These are phyloP conservation scores for Fagus sylvatica DNA, from an alignment of 306 rosid genomes.

Conservation along the genomic window DNA sequence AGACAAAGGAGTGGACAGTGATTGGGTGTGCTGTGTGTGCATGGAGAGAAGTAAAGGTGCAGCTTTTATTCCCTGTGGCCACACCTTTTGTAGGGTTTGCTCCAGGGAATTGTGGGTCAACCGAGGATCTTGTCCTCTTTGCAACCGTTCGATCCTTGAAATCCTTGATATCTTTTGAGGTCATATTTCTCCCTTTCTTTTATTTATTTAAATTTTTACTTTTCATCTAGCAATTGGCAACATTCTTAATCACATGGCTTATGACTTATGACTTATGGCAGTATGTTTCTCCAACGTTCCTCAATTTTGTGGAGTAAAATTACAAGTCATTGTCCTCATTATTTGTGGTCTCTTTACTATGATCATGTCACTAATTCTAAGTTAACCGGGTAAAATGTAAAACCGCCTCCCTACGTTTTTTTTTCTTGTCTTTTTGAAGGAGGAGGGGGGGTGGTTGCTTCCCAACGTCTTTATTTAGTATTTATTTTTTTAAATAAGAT, in stretches of 20 bases:
- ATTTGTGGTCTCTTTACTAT: not conserved
- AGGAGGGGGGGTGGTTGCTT: too few species aligned
- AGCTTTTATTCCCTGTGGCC: slow-evolving; percentile 97
- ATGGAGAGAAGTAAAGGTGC: slow-evolving; percentile 91
- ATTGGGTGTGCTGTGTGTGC: slow-evolving; percentile 93
- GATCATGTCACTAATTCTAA: too few species aligned
- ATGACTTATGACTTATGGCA: not conserved
- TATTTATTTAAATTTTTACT: too few species aligned
- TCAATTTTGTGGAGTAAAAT: not conserved
- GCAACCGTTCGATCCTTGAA: slow-evolving; percentile 89
- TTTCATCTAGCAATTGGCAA: not conserved
- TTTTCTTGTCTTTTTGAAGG: too few species aligned
- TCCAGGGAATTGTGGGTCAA: slow-evolving; percentile 92
- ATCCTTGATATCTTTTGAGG: slow-evolving; percentile 78
- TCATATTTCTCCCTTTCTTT: not conserved
- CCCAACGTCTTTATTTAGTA: too few species aligned
- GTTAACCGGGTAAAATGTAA: too few species aligned
- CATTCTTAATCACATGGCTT: not conserved
- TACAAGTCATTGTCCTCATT: not conserved
- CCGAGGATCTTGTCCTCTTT: slow-evolving; percentile 91
- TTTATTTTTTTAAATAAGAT: too few species aligned
- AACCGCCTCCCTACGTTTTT: too few species aligned
- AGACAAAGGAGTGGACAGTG: slow-evolving; percentile 32
- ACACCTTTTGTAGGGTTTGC: slow-evolving; percentile 93
- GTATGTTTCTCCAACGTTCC: not conserved